Base-by-base conservation (phyloP, 1,284 basidiomycete genomes). In the Schizophyllum amplum region DNA sequence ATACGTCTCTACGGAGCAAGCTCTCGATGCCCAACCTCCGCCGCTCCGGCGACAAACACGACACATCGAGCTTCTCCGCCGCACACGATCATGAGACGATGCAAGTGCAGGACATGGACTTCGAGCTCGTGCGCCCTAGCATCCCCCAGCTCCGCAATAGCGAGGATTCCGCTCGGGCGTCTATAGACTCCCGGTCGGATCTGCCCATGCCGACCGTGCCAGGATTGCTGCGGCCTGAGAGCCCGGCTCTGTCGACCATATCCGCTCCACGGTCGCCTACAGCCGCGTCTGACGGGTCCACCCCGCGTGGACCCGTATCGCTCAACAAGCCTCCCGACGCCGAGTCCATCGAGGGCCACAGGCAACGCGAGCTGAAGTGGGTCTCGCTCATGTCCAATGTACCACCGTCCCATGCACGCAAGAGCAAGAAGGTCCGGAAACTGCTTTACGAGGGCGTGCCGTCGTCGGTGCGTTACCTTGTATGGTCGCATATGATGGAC, bases 351-450 rank as follows among this genome's bases (percentile, higher is more conserved):
- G 85, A 89, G 56, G 87, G 87, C 0, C 87, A 92, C 68, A 78
- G 87, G 1, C 81, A 86, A 56, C 80, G 87, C 46, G 86, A 92
- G 65, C 71, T 79, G 48, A 86, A 83, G 63, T 93, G 91, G 93
- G 80, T 91, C 65, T 69, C 79, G 0, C 70, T 87, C 26, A 81
- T 95, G 66, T 72, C 80, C 0, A 72, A 82, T 0, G 79, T 84
- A 1, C 75, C 87, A 1, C 73, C 90, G 0, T 69, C 82, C 1
- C 83, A 86, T 58, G 79, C 87, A 4, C 77, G 82, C 49, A 92
- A 91, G 75, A 90, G 78, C 67, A 93, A 93, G 72, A 96, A 95
- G 69, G 80, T 94, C 15, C 80, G 83, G 61, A 90, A 89, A 65
- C 72, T 97, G 25, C 71, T 95, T 15, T 71, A 86, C 50, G 92